Conservation (phyloP, 2,329 filamentous ascomycete genomes). For the Fusarium devonianum region DNA sequence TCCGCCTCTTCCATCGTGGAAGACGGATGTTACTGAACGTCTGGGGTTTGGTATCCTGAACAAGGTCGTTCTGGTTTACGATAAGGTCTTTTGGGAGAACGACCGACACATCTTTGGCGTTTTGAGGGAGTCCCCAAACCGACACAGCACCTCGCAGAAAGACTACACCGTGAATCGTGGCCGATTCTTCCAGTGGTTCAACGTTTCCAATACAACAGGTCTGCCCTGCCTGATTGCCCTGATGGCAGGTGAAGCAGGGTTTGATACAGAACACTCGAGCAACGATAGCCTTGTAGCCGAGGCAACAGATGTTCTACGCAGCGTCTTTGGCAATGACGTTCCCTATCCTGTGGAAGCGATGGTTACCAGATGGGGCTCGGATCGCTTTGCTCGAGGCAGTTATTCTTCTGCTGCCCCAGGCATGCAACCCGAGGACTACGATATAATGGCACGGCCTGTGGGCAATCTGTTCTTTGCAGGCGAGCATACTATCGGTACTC, state of each 20-base stretch:
- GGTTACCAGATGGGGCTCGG: conserved; percentile 90
- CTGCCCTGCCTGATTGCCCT: conserved; percentile 87
- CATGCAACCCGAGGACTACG: conserved; percentile 87
- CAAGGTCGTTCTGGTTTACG: conserved; percentile 92
- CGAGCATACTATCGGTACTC: conserved; percentile 93
- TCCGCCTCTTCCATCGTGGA: conserved; percentile 90
- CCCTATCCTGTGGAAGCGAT: conserved; percentile 85
- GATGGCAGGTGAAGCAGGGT: conserved; percentile 94
- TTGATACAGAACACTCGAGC: conserved; percentile 79
- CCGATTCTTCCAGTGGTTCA: conserved; percentile 99
- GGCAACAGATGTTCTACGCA: conserved; percentile 78
- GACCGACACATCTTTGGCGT: conserved; percentile 93
- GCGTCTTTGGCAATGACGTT: conserved; percentile 75
- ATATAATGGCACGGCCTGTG: conserved; percentile 83
- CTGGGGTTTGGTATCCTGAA: conserved; percentile 94
- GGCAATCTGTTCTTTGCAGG: conserved; percentile 95
- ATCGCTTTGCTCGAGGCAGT: conserved; percentile 89
- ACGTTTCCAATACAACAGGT: conserved; percentile 88
- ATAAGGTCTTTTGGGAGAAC: conserved; percentile 89
- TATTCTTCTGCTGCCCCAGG: conserved; percentile 92
- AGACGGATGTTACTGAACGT: conserved; percentile 78
- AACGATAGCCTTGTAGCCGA: conserved; percentile 81
- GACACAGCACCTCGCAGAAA: conserved; percentile 75
- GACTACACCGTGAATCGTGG: conserved; percentile 83
- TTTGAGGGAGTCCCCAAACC: conserved; percentile 74